These are phyloP conservation scores for Pseudocercospora fijiensis DNA, from an alignment of 2,329 filamentous ascomycete genomes.

Conservation along the genomic window DNA sequence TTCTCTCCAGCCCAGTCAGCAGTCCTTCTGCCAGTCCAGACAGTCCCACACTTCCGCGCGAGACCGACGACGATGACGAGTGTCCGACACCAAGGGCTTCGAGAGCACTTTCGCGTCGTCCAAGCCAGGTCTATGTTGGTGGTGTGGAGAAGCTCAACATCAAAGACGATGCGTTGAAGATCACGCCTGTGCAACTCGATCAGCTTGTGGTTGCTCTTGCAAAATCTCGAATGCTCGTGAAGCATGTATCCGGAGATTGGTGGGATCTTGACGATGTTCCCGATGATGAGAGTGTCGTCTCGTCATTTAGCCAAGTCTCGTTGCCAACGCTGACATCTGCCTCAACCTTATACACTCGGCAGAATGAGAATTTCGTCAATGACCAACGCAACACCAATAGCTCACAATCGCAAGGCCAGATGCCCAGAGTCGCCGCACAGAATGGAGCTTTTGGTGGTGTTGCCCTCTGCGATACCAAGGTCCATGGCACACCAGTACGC, in stretches of 20 bases:
- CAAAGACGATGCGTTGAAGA: constrained; percentile 9
- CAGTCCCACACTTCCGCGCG: constrained; percentile 19
- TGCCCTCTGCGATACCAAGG: constrained; percentile 31
- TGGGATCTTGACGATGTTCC: constrained; percentile 28
- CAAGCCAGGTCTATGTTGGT: constrained; percentile 21
- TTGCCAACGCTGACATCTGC: constrained; percentile 24
- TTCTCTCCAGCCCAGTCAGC: constrained; percentile 28
- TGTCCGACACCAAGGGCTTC: constrained; percentile 19
- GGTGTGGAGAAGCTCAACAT: constrained; percentile 8
- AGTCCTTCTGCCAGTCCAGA: constrained; percentile 18
- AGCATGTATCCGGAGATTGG: constrained; percentile 29
- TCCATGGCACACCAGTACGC: constrained; percentile 33
- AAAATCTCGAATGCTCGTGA: constrained; percentile 26
- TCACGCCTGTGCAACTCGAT: constrained; percentile 29
- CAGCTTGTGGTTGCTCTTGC: constrained; percentile 29
- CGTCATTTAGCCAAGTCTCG: constrained; percentile 24
- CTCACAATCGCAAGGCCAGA: not conserved
- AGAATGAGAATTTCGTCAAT: constrained; percentile 20
- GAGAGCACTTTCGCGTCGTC: constrained; percentile 13
- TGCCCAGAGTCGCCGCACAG: not conserved
- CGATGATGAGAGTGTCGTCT: constrained; percentile 24
- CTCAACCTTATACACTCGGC: constrained; percentile 21
- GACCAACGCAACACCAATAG: constrained; percentile 6
- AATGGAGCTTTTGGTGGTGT: constrained; percentile 25
- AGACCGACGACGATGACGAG: constrained; percentile 8